Evolutionary conservation across 352 stramenopile species (phyloP), one percentile per base, ranked within the genome.

Genomic region (Globisporangium ultimum): DNA sequence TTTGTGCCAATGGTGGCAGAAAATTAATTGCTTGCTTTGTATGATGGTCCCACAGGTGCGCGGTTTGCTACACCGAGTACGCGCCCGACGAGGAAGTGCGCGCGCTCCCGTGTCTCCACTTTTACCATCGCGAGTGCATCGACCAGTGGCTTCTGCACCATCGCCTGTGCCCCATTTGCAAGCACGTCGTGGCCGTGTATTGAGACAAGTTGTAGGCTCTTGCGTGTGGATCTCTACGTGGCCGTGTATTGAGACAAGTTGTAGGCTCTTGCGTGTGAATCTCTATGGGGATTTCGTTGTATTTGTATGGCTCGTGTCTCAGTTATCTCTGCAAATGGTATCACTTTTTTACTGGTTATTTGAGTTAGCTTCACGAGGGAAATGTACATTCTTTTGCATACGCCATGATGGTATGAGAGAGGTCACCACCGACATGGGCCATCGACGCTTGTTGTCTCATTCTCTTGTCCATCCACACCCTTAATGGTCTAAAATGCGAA

Each of bases 401-500:
- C 28, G 9, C 28, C 28, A 36, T 36, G 4, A 5, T 5, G 28
- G 28, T 5, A 36, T 36, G 28, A 36, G 28, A 36, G 28, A 36
- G 28, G 8, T 36, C 28, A 10, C 28, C 28, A 36, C 28, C 28
- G 28, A 36, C 7, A 0, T 36, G 28, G 28, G 7, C 8, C 28
- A 36, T 10, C 28, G 28, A 36, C 5, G 24, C 24, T 32, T 32
- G 24, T 32, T 32, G 24, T 32, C 28, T 36, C 28, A 5, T 10
- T 10, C 7, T 36, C 7, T 36, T 10, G 28, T 2, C 9, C 24
- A 5, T 28, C 28, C 28, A 54, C 24, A 11, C 1, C 21, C 45
- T 85, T 78, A 97, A 72, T 97, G 90, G 69, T 98, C 93, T 40
- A 98, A 76, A 55, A 98, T 98, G 38, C 90, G 79, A 47, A 98